Evolutionary conservation across 495 filamentous ascomycete species (phyloP), one percentile per base, ranked within the genome.

Genomic region (Hyphodiscus hymeniophilus): DNA sequence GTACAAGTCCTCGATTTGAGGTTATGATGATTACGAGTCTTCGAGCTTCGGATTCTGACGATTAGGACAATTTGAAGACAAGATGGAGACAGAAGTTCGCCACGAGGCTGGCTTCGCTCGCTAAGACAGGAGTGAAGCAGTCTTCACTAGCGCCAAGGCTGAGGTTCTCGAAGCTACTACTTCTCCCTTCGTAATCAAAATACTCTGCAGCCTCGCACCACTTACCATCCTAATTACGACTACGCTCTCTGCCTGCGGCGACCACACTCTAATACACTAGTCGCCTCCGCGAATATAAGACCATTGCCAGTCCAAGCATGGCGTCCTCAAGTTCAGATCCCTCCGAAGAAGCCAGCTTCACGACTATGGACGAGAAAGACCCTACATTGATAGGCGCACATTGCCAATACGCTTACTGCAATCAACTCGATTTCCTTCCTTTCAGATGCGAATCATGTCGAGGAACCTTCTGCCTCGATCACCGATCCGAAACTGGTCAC

Each of bases 341-440:
- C 23, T 24, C 59, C 16, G 63, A 64, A 52, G 56, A 64, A 34
- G 15, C 45, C 54, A 47, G 7, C 40, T 59, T 57, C 58, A 59
- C 48, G 60, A 75, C 82, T 66, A 73, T 82, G 57, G 54, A 60
- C 42, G 57, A 54, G 33, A 66, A 67, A 59, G 88, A 95, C 67
- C 77, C 87, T 31, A 81, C 83, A 54, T 76, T 87, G 10, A 85
- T 97, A 63, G 92, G 92, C 58, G 78, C 80, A 45, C 89, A 95
- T 71, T 98, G 92, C 74, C 80, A 96, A 66, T 81, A 85, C 68
- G 67, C 79, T 54, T 89, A 87, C 74, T 98, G 92, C 76, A 81
- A 89, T 62, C 82, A 86, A 60, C 85, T 97, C 38, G 94, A 97
- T 69, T 97, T 97, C 70, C 82, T 98, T 10, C 92, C 92, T 32